Conservation (phyloP, 2,329 filamentous ascomycete species). For the Nemania abortiva region DNA sequence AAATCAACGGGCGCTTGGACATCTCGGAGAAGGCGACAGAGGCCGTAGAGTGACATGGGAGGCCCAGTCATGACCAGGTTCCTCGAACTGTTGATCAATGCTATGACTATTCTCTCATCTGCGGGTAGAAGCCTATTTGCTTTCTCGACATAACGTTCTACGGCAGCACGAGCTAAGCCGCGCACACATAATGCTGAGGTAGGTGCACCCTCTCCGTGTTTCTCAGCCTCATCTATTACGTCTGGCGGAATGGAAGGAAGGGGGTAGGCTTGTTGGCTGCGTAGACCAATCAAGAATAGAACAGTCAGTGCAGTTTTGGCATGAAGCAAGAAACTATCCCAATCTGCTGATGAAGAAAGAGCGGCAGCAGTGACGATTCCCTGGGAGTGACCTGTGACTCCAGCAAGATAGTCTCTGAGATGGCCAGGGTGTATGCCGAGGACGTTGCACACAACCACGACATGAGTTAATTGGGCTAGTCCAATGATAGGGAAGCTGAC, state of each 20-base stretch:
- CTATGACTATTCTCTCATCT: slow-evolving; percentile 93
- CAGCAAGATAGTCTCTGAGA: slow-evolving; percentile 83
- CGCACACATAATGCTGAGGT: slow-evolving; percentile 98
- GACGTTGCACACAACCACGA: slow-evolving; percentile 91
- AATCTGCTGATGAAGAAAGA: slow-evolving; percentile 87
- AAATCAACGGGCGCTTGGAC: slow-evolving; percentile 95
- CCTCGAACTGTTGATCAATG: slow-evolving; percentile 93
- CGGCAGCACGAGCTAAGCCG: slow-evolving; percentile 85
- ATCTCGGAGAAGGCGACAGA: slow-evolving; percentile 93
- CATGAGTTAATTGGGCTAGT: slow-evolving; percentile 93
- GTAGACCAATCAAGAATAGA: slow-evolving; percentile 97
- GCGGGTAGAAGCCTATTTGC: slow-evolving; percentile 95
- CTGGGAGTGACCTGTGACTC: slow-evolving; percentile 95
- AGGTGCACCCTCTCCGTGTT: slow-evolving; percentile 90
- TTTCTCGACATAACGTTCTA: slow-evolving; percentile 95
- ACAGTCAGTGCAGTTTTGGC: slow-evolving; percentile 85
- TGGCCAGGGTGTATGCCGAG: slow-evolving; percentile 90
- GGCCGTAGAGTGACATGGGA: slow-evolving; percentile 92
- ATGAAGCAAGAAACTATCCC: slow-evolving; percentile 88
- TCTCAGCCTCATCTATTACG: slow-evolving; percentile 89
- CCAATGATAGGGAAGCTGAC: slow-evolving; percentile 97
- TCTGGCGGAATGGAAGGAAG: slow-evolving; percentile 91
- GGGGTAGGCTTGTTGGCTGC: slow-evolving; percentile 97
- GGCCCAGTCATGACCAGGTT: slow-evolving; percentile 98
- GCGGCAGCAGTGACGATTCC: slow-evolving; percentile 93